A percentile compares a stretch with the other conserved stretches of the same genome.
Conservation (phyloP, 306 rosid genomes). For the Prunus padus region DNA sequence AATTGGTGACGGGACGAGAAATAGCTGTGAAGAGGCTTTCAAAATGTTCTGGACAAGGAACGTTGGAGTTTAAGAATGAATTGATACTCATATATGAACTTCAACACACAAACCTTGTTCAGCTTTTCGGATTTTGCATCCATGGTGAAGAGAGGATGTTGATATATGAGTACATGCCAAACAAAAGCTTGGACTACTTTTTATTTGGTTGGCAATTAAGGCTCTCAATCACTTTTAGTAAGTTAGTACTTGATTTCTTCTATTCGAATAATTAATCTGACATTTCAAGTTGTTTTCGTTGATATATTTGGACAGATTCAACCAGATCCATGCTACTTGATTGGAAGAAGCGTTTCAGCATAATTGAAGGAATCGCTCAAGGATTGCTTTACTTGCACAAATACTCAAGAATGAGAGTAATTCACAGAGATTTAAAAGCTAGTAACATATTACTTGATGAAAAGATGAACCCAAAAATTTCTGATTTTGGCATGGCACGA, state of each 20-base stretch:
- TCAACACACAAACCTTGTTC: conserved; percentile 29
- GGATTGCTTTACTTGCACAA: conserved; percentile 21
- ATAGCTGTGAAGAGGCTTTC: conserved; percentile 22
- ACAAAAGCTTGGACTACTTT: conserved; percentile 32
- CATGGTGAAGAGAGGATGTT: conserved; percentile 26
- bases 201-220: conserved; percentile 39
- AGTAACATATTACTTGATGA: conserved; percentile 23
- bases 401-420: conserved; percentile 17
- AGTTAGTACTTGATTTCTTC: neutral
- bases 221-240: neutral
- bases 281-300: too few species aligned
- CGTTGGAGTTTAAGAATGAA: conserved; percentile 16
- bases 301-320: neutral
- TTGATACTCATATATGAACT: too few species aligned
- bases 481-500: conserved; percentile 27
- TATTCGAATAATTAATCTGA: too few species aligned
- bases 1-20: conserved; percentile 4
- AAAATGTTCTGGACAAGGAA: conserved; percentile 33
- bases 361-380: conserved; percentile 15
- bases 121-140: conserved; percentile 26
- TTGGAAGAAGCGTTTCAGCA: conserved; percentile 19
- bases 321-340: conserved; percentile 4
- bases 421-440: conserved; percentile 24
- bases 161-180: conserved; percentile 23
- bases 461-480: neutral